Conservation (phyloP, 176 grass and related monocot species). For the Oryza longistaminata region DNA sequence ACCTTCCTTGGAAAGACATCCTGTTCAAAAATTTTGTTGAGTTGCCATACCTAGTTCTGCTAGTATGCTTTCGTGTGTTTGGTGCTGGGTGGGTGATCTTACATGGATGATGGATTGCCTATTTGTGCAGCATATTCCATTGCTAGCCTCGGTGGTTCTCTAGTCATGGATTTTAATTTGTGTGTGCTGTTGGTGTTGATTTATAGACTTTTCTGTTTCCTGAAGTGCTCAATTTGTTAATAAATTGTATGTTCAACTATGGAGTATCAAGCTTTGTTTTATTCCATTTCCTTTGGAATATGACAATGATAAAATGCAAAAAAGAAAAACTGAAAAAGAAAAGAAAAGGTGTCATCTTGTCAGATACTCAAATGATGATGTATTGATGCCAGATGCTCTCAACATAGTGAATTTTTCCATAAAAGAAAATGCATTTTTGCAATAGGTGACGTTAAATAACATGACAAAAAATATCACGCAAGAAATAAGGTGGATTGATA, state of each 20-base stretch:
- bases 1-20: not conserved
- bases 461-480: not conserved
- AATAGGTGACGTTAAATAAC: not conserved
- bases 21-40: not conserved
- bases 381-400: not conserved
- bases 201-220: not conserved
- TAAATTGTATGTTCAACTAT: not conserved
- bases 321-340: too few relatives aligned
- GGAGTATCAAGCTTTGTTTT: not conserved
- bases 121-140: not conserved
- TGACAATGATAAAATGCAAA: not conserved
- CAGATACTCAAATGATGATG: not conserved
- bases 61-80: not conserved
- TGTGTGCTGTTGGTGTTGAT: not conserved
- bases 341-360: not conserved
- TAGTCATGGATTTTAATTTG: not conserved
- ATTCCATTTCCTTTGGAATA: not conserved
- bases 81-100: constrained; percentile 6
- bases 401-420: not conserved
- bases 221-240: not conserved
- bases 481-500: not conserved
- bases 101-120: not conserved
- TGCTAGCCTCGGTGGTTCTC: not conserved
- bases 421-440: not conserved
- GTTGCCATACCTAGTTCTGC: not conserved